Evolutionary conservation across 768 basidiomycete species (phyloP).

Genomic region (Kwoniella newhampshirensis): DNA sequence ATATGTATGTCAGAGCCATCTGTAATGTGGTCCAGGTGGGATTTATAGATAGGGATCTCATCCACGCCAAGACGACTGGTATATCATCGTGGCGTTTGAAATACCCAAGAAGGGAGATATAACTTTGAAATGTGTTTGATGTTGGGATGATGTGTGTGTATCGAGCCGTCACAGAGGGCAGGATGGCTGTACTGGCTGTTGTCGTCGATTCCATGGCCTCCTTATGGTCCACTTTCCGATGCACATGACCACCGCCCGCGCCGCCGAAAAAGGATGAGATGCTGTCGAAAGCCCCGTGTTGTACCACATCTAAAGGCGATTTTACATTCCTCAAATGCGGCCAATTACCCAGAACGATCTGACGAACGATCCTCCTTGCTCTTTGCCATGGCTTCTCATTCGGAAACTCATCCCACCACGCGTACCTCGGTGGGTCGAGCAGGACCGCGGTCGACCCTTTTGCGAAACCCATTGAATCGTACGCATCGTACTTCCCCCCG

Average conservation of each 20-base stretch:
- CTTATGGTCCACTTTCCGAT: neutral
- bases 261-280: slow-evolving; percentile 15
- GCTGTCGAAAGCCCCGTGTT: slow-evolving; percentile 11
- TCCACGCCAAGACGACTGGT: slow-evolving; percentile 70
- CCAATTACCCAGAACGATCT: slow-evolving; percentile 64
- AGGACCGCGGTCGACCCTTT: slow-evolving; percentile 22
- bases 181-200: neutral
- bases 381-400: slow-evolving; percentile 57
- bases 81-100: slow-evolving; percentile 62
- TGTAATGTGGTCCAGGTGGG: slow-evolving; percentile 64
- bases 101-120: slow-evolving; percentile 64
- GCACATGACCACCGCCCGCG: neutral
- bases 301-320: slow-evolving; percentile 54
- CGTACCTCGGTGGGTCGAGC: slow-evolving; percentile 37
- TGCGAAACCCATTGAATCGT: slow-evolving; percentile 23
- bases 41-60: slow-evolving; percentile 61
- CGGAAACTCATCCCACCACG: slow-evolving; percentile 47
- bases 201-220: neutral
- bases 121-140: slow-evolving; percentile 61
- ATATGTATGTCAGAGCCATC: slow-evolving; percentile 68
- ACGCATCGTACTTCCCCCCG: slow-evolving; percentile 5
- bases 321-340: slow-evolving; percentile 52
- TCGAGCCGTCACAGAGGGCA: slow-evolving; percentile 18
- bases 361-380: slow-evolving; percentile 61
- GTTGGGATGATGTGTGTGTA: slow-evolving; percentile 59